Conservation (phyloP, 225 moss, liverwort and hornwort species). For the Physcomitrium patens region DNA sequence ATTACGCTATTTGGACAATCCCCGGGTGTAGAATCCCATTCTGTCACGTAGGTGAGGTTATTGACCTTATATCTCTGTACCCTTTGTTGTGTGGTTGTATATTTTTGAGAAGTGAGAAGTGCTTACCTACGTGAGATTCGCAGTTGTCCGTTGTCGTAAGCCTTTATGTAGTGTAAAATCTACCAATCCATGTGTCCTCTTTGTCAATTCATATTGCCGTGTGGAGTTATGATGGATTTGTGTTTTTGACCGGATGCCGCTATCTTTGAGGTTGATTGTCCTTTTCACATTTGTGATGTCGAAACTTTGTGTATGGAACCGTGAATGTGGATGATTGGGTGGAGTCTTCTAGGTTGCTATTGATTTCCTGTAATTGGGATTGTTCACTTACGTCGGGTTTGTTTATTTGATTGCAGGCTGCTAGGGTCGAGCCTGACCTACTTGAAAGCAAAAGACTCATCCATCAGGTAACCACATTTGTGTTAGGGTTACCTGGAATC, state of each 20-base stretch:
- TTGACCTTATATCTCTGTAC: background rate
- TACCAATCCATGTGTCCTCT: background rate
- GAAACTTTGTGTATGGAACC: background rate
- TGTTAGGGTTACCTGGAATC: background rate
- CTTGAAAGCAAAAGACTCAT: conserved; percentile 53
- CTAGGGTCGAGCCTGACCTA: conserved; percentile 50
- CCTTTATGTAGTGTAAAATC: background rate
- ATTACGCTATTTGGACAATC: background rate
- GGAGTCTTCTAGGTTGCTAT: background rate
- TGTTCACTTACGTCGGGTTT: background rate
- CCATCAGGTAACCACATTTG: conserved; percentile 46
- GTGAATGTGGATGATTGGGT: background rate
- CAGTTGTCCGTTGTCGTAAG: background rate
- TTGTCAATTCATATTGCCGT: background rate
- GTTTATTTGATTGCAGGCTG: conserved; percentile 40
- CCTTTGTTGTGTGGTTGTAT: background rate
- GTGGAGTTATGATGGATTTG: background rate
- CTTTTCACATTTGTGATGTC: background rate
- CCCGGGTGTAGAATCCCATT: background rate
- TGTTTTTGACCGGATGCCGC: too few relatives aligned
- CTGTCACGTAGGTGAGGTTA: background rate
- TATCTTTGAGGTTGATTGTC: background rate
- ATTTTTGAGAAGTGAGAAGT: background rate
- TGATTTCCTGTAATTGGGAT: background rate
- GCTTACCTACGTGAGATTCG: background rate